Evolutionary conservation across 1,139 yeast species (phyloP), one percentile per base, ranked within the genome.

Genomic region (Protomyces lactucae-debilis): DNA sequence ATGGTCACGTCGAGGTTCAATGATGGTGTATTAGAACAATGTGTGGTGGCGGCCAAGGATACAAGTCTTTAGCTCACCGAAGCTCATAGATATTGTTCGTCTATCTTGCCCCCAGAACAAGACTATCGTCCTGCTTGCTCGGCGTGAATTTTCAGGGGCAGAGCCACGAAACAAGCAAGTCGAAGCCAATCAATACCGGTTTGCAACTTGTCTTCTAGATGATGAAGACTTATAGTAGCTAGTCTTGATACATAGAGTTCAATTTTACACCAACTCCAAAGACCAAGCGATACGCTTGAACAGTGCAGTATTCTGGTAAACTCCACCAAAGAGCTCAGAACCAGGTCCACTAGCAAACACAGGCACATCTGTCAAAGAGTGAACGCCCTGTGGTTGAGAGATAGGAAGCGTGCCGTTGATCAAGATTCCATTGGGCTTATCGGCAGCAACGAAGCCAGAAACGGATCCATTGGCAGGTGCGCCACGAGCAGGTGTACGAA

Each of bases 361-460:
- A 18, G 57, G 57, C 23, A 54, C 57, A 16, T 54, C 57, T 12
- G 57, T 54, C 18, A 54, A 35, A 16, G 57, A 54, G 23, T 54
- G 57, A n/a, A 54, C 57, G 1, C 57, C 57, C 14, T 54, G 57
- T 4, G 51, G 25, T 4, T 14, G 14, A 14, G 18, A 16, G 9
- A 35, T 25, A 12, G 57, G 51, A 2, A 54, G 16, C 2, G 57
- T 54, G 10, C 57, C 57, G 9, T 54, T 54, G 16, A 28, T 21
- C 48, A 37, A 12, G 1, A 54, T 16, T 6, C 57, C 57, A 3
- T 39, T n/a, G 0, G 57, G 51, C 28, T 40, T 32, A 4, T 54
- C 57, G n/a, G 21, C 57, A 9, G 57, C 48, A 43, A 54, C 51
- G 2, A 32, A 37, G 21, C 40, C 37, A 3, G 51, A 37, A 9